Evolutionary conservation across 2,329 filamentous ascomycete species (phyloP).

Genomic region (Arthrobotrys musiformis): DNA sequence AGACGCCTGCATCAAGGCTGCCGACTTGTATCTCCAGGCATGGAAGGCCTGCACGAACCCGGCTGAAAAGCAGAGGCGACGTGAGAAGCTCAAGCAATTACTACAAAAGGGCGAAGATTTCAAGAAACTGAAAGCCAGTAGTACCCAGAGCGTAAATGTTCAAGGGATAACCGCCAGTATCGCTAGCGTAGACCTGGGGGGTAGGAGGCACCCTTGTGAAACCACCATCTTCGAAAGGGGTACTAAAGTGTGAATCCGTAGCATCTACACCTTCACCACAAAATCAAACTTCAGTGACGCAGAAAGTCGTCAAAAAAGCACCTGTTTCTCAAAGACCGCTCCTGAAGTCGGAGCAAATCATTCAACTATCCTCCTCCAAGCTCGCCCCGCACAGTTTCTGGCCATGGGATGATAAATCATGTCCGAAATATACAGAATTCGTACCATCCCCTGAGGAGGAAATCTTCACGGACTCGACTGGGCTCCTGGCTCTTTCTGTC

Average conservation of each 20-base stretch:
- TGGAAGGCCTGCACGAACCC: slow-evolving; percentile 43
- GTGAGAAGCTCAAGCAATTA: slow-evolving; percentile 42
- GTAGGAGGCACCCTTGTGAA: background rate
- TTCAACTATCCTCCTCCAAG: slow-evolving; percentile 79
- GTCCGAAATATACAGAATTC: slow-evolving; percentile 71
- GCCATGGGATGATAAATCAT: slow-evolving; percentile 78
- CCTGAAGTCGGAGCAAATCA: slow-evolving; percentile 77
- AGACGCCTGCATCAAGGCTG: slow-evolving; percentile 44
- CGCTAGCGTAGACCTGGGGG: slow-evolving; percentile 11
- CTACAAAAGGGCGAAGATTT: slow-evolving; percentile 38
- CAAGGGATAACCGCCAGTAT: slow-evolving; percentile 25
- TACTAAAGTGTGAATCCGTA: background rate
- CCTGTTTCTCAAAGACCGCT: slow-evolving; percentile 65
- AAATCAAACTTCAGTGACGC: background rate
- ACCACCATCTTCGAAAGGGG: background rate
- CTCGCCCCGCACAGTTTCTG: slow-evolving; percentile 86
- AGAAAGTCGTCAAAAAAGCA: slow-evolving; percentile 1
- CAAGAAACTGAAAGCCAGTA: slow-evolving; percentile 32
- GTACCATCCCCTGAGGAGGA: slow-evolving; percentile 63
- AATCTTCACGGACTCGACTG: slow-evolving; percentile 75
- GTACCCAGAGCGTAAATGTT: background rate
- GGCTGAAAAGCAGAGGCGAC: slow-evolving; percentile 45
- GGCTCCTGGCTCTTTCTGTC: slow-evolving; percentile 75
- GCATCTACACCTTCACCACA: slow-evolving; percentile 5
- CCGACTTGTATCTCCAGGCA: slow-evolving; percentile 44